phyloP scores from a whole-genome alignment of 495 filamentous ascomycete genomes.

The Talaromyces thailandensis region DNA sequence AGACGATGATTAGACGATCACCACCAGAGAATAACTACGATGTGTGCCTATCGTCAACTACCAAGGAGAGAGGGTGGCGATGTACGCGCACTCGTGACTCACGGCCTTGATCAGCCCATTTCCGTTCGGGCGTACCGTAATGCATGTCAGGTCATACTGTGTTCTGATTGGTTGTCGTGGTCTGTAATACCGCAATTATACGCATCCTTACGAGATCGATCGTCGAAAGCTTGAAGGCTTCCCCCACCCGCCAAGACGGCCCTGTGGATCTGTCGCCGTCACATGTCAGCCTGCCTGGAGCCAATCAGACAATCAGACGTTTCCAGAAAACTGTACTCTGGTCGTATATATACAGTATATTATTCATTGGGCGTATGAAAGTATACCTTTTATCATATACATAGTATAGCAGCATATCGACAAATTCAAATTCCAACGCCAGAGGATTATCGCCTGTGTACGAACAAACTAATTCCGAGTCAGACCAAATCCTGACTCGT shows the following conservation, averaged over 20 bases:
- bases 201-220: neutral
- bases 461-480: neutral
- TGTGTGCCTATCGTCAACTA: neutral
- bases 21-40: neutral
- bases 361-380: too few relatives aligned
- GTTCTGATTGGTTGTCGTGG: neutral
- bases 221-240: neutral
- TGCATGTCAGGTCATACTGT: neutral
- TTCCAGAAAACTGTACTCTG: too few relatives aligned
- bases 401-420: neutral
- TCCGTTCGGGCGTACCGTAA: neutral
- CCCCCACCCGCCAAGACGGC: neutral
- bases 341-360: too few relatives aligned
- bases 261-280: neutral
- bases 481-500: neutral
- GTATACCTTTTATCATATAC: too few relatives aligned
- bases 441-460: neutral
- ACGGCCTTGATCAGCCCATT: neutral
- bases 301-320: neutral
- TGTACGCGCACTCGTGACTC: neutral
- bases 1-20: neutral
- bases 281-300: neutral
- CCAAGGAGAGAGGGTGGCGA: neutral
- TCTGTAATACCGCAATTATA: neutral
- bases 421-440: too few relatives aligned